Evolutionary conservation across 2,329 filamentous ascomycete genomes (phyloP), one percentile per base, ranked within the genome.

Genomic region (Ceratocystis colombiana): DNA sequence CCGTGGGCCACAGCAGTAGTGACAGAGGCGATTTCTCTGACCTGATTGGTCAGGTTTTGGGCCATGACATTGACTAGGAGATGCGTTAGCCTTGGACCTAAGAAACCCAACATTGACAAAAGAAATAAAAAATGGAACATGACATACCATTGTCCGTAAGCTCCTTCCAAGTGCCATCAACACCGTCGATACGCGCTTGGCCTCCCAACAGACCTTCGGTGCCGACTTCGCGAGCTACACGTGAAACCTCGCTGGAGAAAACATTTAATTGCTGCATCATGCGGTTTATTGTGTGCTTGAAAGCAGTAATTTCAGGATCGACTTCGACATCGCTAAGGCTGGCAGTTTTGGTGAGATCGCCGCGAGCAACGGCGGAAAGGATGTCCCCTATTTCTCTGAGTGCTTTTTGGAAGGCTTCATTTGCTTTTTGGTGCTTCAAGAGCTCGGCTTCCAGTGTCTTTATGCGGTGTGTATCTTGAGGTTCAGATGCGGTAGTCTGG

Each of bases 181-280:
- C 93, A 66, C 92, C 93, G 70, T 91, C 88, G 69, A 97, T 93
- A 75, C 91, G 88, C 68, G 93, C 93, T 75, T 97, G 93, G 55
- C 93, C 93, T 72, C 93, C 93, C 53, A 97, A 85, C 69, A 94
- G 88, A 73, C 93, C 93, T 76, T 97, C 92, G 12, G 93, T 97
- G 71, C 93, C 93, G 79, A 97, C 93, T 76, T 97, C 93, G 75
- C 90, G 89, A 64, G 93, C 93, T 71, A 97, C 87, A 71, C 90
- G 88, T 44, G 93, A 96, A 72, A 97, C 93, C 78, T 97, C 92
- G 76, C 90, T 95, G 70, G 93, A 93, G 76, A 97, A 97, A 68
- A 95, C 89, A 74, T 96, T 92, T 68, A 97, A 82, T 76, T 96
- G 93, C 74, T 97, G 93, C 85, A 97, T 96, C 93, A 97, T 97